phyloP scores from a whole-genome alignment of 1,284 basidiomycete species.

The Cryptococcus sp. region DNA sequence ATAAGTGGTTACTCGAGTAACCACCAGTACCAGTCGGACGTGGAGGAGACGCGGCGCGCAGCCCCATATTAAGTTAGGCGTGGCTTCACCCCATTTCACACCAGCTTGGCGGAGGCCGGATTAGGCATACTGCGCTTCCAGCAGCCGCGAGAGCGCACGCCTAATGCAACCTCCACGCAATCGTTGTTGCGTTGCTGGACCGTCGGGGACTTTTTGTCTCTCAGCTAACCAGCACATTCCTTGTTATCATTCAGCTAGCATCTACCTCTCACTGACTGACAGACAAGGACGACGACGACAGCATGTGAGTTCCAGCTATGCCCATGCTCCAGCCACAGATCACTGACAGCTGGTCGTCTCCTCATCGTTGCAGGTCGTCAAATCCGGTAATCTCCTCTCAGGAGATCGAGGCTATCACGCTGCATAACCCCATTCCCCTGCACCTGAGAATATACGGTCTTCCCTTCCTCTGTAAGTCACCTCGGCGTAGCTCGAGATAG shows the following conservation, averaged over 20 bases:
- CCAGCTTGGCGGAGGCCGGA: no score
- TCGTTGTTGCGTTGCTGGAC: neutral
- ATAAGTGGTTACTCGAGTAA: no score
- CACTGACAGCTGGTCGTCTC: no score
- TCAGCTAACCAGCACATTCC: neutral
- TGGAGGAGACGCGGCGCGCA: no score
- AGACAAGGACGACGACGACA: neutral
- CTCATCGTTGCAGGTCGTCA: constrained; percentile 18
- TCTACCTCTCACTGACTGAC: no score
- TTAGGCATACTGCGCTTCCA: no score
- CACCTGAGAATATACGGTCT: constrained; percentile 77
- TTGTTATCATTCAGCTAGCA: no score
- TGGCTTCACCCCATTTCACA: no score
- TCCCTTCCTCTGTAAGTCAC: constrained; percentile 66
- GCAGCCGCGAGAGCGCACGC: no score
- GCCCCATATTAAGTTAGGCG: no score
- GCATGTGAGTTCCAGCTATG: constrained; percentile 12
- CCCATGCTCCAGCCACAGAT: neutral
- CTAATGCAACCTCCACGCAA: constrained; percentile 7
- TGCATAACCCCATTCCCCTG: constrained; percentile 78
- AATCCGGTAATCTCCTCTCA: constrained; percentile 64
- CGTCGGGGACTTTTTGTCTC: neutral
- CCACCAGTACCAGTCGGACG: no score
- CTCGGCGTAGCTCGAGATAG: constrained; percentile 70
- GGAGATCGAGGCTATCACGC: constrained; percentile 77